A percentile compares a stretch with the other conserved stretches of the same genome.
Conservation (phyloP, 805 yeast genomes). For the Wickerhamomyces queroliae region DNA sequence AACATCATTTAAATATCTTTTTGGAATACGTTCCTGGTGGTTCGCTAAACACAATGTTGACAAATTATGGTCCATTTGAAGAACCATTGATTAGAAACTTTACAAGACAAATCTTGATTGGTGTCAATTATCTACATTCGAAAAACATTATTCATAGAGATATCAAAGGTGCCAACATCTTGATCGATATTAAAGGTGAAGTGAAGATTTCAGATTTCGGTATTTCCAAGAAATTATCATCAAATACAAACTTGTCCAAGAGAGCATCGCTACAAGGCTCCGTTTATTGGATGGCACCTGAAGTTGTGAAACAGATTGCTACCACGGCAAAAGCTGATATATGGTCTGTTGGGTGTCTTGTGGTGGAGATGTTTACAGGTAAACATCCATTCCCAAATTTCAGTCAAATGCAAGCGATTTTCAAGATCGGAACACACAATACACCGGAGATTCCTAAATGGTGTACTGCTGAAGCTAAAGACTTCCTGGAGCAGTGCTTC, state of each 20-base stretch:
- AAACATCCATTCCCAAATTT: conserved; percentile 94
- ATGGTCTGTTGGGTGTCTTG: conserved; percentile 94
- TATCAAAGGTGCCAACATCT: conserved; percentile 82
- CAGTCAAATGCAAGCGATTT: conserved; percentile 95
- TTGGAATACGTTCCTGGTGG: conserved; percentile 72
- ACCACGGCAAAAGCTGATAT: conserved; percentile 92
- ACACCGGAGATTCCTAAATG: conserved; percentile 75
- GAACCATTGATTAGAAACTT: conserved; percentile 71
- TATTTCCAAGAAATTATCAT: conserved; percentile 63
- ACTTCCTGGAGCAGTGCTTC: conserved; percentile 62
- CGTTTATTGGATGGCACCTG: conserved; percentile 99
- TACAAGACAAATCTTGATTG: conserved; percentile 69
- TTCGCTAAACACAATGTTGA: conserved; percentile 62
- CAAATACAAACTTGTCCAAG: conserved; percentile 34
- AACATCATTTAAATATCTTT: conserved; percentile 70
- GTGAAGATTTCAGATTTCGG: conserved; percentile 88
- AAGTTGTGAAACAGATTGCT: conserved; percentile 89
- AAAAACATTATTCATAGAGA: conserved; percentile 79
- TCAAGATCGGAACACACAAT: conserved; percentile 82
- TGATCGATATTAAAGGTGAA: conserved; percentile 73
- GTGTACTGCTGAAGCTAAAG: conserved; percentile 62
- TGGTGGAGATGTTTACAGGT: conserved; percentile 94
- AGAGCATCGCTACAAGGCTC: conserved; percentile 92
- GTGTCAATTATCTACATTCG: conserved; percentile 68
- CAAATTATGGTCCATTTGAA: conserved; percentile 73